Conservation (phyloP, 1,284 basidiomycete genomes). For the Marasmius oreades region DNA sequence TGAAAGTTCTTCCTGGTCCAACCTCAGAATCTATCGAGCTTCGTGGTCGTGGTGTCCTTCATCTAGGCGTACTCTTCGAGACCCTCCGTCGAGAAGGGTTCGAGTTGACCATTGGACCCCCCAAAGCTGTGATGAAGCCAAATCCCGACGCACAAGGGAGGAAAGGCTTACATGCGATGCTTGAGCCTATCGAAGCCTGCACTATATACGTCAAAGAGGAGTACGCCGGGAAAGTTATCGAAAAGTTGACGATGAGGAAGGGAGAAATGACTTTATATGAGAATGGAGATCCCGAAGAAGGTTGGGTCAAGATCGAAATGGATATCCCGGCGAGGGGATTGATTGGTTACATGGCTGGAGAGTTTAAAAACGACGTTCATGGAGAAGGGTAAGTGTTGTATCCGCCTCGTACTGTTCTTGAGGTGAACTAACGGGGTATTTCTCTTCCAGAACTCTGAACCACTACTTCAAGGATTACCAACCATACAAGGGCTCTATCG, state of each 20-base stretch:
- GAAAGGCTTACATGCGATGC: conserved; percentile 16
- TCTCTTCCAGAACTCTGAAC: conserved; percentile 34
- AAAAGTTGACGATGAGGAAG: conserved; percentile 45
- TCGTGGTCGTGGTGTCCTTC: conserved; percentile 44
- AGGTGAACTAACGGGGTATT: background rate
- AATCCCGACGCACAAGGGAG: conserved; percentile 27
- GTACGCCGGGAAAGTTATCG: conserved; percentile 40
- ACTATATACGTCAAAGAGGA: conserved; percentile 40
- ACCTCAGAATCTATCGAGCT: conserved; percentile 45
- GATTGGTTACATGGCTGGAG: conserved; percentile 47
- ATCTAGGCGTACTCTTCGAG: conserved; percentile 44
- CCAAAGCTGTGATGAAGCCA: conserved; percentile 45
- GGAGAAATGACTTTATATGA: conserved; percentile 44
- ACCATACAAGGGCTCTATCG: conserved; percentile 36
- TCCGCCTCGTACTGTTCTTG: background rate
- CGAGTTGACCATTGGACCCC: conserved; percentile 40
- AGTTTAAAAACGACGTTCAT: conserved; percentile 47
- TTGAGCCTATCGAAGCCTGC: conserved; percentile 43
- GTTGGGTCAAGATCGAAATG: conserved; percentile 42
- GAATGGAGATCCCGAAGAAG: conserved; percentile 25
- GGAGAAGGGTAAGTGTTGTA: conserved; percentile 36
- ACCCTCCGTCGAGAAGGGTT: conserved; percentile 44
- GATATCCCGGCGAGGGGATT: conserved; percentile 42
- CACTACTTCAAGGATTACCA: conserved; percentile 46
- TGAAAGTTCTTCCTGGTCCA: conserved; percentile 43